Base-by-base conservation (phyloP, 78 protist genomes). In the Carpediemonas membranifera region DNA sequence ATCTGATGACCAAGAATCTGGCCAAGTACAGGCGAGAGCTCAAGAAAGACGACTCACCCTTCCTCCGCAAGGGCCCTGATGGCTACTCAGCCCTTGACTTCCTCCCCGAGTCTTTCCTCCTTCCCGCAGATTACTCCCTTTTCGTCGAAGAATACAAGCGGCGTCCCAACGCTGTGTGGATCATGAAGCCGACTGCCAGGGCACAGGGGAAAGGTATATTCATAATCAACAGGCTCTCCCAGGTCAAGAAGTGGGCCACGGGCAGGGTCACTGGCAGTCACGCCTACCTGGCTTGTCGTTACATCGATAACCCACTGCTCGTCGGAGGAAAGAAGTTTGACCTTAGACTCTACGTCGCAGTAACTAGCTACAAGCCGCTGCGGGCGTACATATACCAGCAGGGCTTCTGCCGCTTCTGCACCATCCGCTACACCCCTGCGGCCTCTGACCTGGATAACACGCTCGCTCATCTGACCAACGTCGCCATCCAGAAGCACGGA, bases 401-500 rank as follows among this genome's bases (percentile, higher is more conserved):
- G 13, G 65, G 71, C 28, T 66, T 66, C 27, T 39, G 68, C 37
- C 7, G 77, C 21, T 60, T 73, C 33, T 59, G 68, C 28, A 44
- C 58, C 9, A 52, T 71, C 13, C 50, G 19, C 1, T 66, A 66
- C 57, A 41, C 19, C 52, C 73, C 0, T 33, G 25, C 24, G 81
- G 64, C 5, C 3, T 44, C 58, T 30, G 68, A 70, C 18, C 3
- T 79, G 37, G 79, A 71, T 35, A 79, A 82, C 54, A 19, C 28
- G n/a, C 16, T 28, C 15, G 56, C 72, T 33, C 91, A 87, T 59
- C 74, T 87, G 37, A 84, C 92, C 24, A 87, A 87, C 54, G 88
- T 87, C 13, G 87, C 92, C 18, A 77, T 87, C 28, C 92, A 87
- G 71, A 82, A 83, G 67, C 71, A 71, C 31, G 80, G 68, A 9